Conservation (phyloP, 106 monocot species). For the Dactylorhiza incarnata region DNA sequence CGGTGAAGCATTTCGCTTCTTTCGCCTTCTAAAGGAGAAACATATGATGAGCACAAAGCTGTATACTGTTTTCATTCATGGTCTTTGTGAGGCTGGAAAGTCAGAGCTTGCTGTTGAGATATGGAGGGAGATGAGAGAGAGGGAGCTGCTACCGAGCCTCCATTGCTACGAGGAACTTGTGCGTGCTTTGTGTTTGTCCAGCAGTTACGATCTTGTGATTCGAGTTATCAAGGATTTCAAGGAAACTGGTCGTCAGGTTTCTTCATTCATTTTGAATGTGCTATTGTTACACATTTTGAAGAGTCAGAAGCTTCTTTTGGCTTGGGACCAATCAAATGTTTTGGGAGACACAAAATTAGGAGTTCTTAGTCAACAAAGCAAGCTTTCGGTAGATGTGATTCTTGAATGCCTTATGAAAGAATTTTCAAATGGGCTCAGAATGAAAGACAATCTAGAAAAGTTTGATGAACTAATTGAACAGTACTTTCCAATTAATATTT, state of each 20-base stretch:
- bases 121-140: conserved; percentile 67
- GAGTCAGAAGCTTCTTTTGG: conserved; percentile 31
- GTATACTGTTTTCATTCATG: conserved; percentile 61
- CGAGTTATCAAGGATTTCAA: conserved; percentile 62
- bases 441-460: conserved; percentile 36
- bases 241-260: conserved; percentile 53
- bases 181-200: conserved; percentile 31
- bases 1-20: conserved; percentile 47
- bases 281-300: conserved; percentile 68
- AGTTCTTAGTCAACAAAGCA: not conserved
- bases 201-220: conserved; percentile 39
- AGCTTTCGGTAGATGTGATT: conserved; percentile 12
- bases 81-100: conserved; percentile 59
- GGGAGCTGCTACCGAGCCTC: conserved; percentile 58
- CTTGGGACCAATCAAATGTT: conserved; percentile 31
- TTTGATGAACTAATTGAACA: conserved; percentile 53
- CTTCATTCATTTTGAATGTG: conserved; percentile 75
- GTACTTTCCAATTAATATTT: conserved; percentile 67
- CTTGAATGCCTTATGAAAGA: conserved; percentile 44
- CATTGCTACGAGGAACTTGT: conserved; percentile 82
- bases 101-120: conserved; percentile 50
- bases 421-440: conserved; percentile 60
- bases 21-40: conserved; percentile 28
- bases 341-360: not conserved
- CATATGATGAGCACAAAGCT: conserved; percentile 43